Percentiles rank a stretch among this genome's conserved stretches.
phyloP scores from a whole-genome alignment of 441 rosid species.

The Aquilaria agallochum region DNA sequence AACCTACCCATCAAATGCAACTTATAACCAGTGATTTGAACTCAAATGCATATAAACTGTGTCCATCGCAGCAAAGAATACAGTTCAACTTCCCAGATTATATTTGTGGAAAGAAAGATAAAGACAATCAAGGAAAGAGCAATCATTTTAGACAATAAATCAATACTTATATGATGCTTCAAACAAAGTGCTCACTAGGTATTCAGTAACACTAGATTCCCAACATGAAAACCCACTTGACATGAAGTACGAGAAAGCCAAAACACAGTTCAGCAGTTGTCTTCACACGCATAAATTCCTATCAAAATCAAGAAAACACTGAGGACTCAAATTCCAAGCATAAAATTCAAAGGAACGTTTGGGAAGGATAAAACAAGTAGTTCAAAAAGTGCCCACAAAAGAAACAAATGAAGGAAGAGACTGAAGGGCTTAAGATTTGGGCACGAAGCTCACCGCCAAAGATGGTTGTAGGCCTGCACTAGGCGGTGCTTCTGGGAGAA shows the following conservation, averaged over 20 bases:
- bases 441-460: slow-evolving; percentile 35
- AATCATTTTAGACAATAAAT: too few species aligned
- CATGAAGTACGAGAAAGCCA: neutral
- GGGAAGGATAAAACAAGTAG: neutral
- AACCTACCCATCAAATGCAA: slow-evolving; percentile 37
- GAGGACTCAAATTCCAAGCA: too few species aligned
- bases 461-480: slow-evolving; percentile 22
- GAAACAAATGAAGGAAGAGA: neutral
- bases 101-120: too few species aligned
- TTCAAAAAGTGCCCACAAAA: too few species aligned
- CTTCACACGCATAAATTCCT: too few species aligned
- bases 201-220: too few species aligned
- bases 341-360: neutral
- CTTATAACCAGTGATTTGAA: neutral
- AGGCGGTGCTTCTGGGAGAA: slow-evolving; percentile 41
- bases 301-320: too few species aligned
- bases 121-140: too few species aligned
- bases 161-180: too few species aligned
- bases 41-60: neutral
- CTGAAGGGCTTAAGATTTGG: slow-evolving; percentile 10
- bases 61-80: neutral
- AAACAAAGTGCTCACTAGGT: too few species aligned
- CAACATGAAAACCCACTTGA: neutral
- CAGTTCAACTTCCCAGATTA: neutral
- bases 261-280: neutral